Conservation (phyloP, 2,329 filamentous ascomycete species). For the Paecilomyces sp. region DNA sequence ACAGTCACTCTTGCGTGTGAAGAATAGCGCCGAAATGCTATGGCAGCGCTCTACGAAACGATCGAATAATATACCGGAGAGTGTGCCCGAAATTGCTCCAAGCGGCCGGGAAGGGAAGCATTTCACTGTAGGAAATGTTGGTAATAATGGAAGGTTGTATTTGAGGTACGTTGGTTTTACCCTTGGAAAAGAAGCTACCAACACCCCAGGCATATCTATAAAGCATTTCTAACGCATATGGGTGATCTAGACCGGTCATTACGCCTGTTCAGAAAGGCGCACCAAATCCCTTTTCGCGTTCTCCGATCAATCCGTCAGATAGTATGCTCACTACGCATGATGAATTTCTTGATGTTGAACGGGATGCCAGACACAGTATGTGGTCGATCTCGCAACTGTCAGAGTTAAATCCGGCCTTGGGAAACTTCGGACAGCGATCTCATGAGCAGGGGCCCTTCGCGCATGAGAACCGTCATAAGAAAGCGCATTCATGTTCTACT, state of each 20-base stretch:
- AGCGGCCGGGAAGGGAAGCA: slow-evolving; percentile 60
- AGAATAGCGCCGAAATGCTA: slow-evolving; percentile 47
- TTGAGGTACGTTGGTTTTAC: slow-evolving; percentile 54
- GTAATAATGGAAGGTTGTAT: slow-evolving; percentile 76
- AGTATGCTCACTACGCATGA: slow-evolving; percentile 44
- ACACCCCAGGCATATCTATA: background rate
- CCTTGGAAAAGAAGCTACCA: slow-evolving; percentile 5
- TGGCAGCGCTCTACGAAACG: slow-evolving; percentile 31
- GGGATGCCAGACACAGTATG: slow-evolving; percentile 26
- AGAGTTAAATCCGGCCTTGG: slow-evolving; percentile 21
- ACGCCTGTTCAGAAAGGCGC: slow-evolving; percentile 24
- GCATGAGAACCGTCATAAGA: slow-evolving; percentile 39
- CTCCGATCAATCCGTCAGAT: slow-evolving; percentile 52
- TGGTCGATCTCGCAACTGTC: slow-evolving; percentile 37
- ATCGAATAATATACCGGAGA: slow-evolving; percentile 45
- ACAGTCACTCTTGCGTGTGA: slow-evolving; percentile 34
- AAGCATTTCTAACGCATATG: background rate
- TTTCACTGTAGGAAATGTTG: slow-evolving; percentile 75
- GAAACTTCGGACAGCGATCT: slow-evolving; percentile 16
- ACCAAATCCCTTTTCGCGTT: slow-evolving; percentile 13
- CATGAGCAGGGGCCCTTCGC: slow-evolving; percentile 13
- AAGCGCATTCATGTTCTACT: slow-evolving; percentile 71
- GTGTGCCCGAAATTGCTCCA: slow-evolving; percentile 55
- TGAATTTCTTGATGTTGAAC: slow-evolving; percentile 21
- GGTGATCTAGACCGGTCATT: slow-evolving; percentile 23